These are phyloP conservation scores for Murraya paniculata DNA, from an alignment of 345 rosid species.

Conservation along the genomic window DNA sequence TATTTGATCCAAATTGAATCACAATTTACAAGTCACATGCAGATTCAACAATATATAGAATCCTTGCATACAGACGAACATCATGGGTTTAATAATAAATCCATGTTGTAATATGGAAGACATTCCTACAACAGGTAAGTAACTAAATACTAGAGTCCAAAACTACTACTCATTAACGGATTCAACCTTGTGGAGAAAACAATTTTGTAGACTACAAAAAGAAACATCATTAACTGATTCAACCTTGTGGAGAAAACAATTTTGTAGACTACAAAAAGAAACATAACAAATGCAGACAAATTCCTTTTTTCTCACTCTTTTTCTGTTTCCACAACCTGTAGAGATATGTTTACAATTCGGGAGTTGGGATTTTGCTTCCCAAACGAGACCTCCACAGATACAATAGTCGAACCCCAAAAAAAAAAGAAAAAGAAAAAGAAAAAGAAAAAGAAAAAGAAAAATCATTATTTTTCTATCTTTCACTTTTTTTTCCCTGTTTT, in stretches of 20 bases:
- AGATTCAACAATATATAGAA: no score
- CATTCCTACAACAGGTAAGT: no score
- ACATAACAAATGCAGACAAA: not conserved
- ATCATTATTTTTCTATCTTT: not conserved
- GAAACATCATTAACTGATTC: not conserved
- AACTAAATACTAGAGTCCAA: no score
- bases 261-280: not conserved
- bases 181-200: not conserved
- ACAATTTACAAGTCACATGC: no score
- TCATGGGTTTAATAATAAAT: no score
- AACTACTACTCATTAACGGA: no score
- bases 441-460: not conserved
- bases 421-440: not conserved
- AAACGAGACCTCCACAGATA: conserved; percentile 33
- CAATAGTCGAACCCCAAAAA: not conserved
- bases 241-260: not conserved
- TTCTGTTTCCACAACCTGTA: conserved; percentile 19
- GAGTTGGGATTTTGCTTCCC: conserved; percentile 32
- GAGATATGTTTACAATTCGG: conserved; percentile 49
- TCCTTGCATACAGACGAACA: no score
- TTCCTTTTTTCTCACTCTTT: not conserved
- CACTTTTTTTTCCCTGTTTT: not conserved
- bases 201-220: not conserved
- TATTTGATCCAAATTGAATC: no score
- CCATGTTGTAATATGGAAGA: no score